A percentile compares a stretch with the other conserved stretches of the same genome.
These are phyloP conservation scores for Chlamydomonas sphaeroides DNA, from an alignment of 139 green algal genomes.

Conservation along the genomic window DNA sequence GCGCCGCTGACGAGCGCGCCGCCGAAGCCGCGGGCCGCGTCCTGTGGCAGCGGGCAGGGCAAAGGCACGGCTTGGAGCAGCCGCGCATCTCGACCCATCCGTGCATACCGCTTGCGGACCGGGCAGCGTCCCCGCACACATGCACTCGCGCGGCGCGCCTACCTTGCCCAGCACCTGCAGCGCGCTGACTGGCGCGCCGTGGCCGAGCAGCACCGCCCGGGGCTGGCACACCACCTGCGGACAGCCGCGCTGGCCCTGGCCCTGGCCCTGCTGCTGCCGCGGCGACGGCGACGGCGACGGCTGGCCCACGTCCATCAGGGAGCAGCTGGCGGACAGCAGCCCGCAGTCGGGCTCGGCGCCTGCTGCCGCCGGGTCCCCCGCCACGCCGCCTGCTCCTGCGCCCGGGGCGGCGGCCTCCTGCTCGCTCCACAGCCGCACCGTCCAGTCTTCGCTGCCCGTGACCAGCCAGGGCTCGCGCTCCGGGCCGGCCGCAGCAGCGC, in stretches of 20 bases:
- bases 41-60: not conserved
- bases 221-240: not conserved
- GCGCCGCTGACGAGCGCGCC: not conserved
- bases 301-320: no score
- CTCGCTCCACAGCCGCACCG: constrained; percentile 1
- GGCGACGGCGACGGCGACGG: no score
- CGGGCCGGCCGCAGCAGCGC: not conserved
- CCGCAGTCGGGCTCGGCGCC: no score
- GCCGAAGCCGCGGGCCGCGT: not conserved
- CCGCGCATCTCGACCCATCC: not conserved
- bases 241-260: not conserved
- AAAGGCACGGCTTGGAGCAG: not conserved
- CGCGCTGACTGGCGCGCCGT: not conserved
- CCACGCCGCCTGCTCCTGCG: no score
- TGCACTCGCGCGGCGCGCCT: not conserved
- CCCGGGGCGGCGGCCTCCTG: not conserved
- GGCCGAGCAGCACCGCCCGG: not conserved
- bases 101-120: no score
- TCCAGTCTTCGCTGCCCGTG: constrained; percentile 13
- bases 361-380: no score
- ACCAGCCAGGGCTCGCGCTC: not conserved
- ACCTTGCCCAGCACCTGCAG: constrained; percentile 1
- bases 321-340: no score
- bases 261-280: no score
- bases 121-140: no score